Evolutionary conservation across 2,329 filamentous ascomycete species (phyloP), one percentile per base, ranked within the genome.

Genomic region (Exophiala alcalophila): DNA sequence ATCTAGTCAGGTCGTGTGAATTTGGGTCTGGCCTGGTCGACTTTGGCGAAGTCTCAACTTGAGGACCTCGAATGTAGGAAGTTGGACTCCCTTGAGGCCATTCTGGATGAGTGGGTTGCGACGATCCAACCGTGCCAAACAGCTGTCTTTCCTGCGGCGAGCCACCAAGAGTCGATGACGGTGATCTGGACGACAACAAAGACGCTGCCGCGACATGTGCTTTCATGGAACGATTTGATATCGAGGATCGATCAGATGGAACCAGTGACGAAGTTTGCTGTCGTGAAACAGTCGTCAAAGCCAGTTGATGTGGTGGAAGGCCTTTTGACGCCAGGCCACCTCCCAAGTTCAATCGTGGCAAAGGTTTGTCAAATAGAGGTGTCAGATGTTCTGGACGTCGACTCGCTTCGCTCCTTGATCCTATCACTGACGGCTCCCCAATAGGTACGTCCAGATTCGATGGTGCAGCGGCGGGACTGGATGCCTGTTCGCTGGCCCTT

Each of bases 371-470:
- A 5, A 42, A 7, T 11, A 37, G 16, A 20, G 40, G 34, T 5
- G 27, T 45, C n/a, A 14, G 18, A n/a, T 15, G 24, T 4, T 38
- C 36, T 32, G 37, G 27, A 18, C 33, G 26, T 11, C 32, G 50
- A 32, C 39, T 47, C 16, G 28, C 11, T 18, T 44, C 33, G 24
- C 20, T 48, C 8, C 43, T 36, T 14, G 20, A 30, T 3, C 41
- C 44, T 25, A 55, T 18, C 3, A 57, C 35, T 18, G 53, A 55
- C 4, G 53, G 53, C 39, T 58, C 80, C 16, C 80, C 79, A 53
- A 83, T 78, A 6, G 80, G 80, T 25, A 82, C 67, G 42, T 81
- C 75, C 44, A 81, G 67, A 50, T 78, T 73, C 44, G 67, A 71
- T 4, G 74, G 68, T 48, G n/a, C 19, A 5, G 10, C 18, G 4